Percentiles rank a stretch among this genome's conserved stretches.
These are phyloP conservation scores for Coprinopsis strossmayeri DNA, from an alignment of 768 basidiomycete genomes.

Conservation along the genomic window DNA sequence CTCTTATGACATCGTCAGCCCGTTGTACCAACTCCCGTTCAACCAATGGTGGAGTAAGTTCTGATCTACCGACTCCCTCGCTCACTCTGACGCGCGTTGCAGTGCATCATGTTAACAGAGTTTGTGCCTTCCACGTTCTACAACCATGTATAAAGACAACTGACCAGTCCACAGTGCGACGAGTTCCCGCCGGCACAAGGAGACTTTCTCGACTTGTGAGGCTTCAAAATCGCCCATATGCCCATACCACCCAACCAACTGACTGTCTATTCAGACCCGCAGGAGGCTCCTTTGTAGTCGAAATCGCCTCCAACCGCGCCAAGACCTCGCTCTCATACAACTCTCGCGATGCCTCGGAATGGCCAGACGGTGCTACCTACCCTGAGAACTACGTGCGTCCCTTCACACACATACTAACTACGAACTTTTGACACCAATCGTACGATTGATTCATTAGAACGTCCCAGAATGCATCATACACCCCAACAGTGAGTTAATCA, in stretches of 20 bases:
- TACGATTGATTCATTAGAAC: constrained; percentile 19
- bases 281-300: constrained; percentile 39
- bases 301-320: constrained; percentile 43
- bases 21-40: constrained; percentile 35
- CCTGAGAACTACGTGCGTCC: constrained; percentile 41
- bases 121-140: constrained; percentile 14
- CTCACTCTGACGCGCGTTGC: constrained; percentile 4
- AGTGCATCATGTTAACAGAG: constrained; percentile 32
- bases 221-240: background rate
- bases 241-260: background rate
- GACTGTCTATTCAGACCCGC: constrained; percentile 42
- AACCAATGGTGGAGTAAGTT: constrained; percentile 42
- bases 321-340: constrained; percentile 38
- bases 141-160: background rate
- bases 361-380: constrained; percentile 40
- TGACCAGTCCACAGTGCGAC: constrained; percentile 26
- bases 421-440: too few species aligned
- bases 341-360: constrained; percentile 30
- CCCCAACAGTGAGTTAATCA: constrained; percentile 38
- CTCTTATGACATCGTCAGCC: constrained; percentile 29
- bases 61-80: background rate
- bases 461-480: constrained; percentile 34
- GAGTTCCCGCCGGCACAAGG: constrained; percentile 35
- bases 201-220: constrained; percentile 37
- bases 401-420: too few species aligned